These are phyloP conservation scores for Russula abietina DNA, from an alignment of 768 basidiomycete genomes.

Conservation along the genomic window DNA sequence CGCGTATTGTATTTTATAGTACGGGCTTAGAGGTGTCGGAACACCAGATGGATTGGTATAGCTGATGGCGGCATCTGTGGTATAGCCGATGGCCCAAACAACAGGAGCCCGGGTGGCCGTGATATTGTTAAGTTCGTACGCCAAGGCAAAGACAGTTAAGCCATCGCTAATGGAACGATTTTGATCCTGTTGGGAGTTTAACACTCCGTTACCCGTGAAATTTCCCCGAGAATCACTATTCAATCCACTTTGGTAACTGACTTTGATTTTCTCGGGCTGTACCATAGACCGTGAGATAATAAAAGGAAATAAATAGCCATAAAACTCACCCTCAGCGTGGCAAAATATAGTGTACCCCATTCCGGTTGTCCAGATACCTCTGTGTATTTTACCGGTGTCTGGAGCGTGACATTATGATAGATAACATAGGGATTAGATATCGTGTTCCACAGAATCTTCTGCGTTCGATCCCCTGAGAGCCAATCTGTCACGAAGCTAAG, in stretches of 20 bases:
- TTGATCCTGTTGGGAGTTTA: conserved; percentile 17
- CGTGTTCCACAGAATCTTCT: conserved; percentile 10
- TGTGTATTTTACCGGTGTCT: conserved; percentile 2
- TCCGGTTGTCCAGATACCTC: conserved; percentile 23
- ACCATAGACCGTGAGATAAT: background rate
- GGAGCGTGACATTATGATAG: conserved; percentile 20
- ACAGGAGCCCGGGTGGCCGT: conserved; percentile 22
- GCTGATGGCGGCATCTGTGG: conserved; percentile 27
- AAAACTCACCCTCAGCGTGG: conserved; percentile 13
- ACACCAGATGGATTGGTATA: conserved; percentile 35
- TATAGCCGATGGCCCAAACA: conserved; percentile 30
- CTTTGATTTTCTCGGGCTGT: conserved; percentile 7
- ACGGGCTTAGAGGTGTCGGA: conserved; percentile 40
- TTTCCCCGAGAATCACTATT: conserved; percentile 12
- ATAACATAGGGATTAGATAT: background rate
- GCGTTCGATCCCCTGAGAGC: conserved; percentile 22
- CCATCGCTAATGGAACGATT: conserved; percentile 15
- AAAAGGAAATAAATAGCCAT: background rate
- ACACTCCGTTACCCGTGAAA: conserved; percentile 21
- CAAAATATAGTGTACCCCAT: conserved; percentile 25
- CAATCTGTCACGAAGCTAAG: conserved; percentile 22
- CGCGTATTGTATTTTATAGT: conserved; percentile 37
- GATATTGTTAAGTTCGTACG: conserved; percentile 29
- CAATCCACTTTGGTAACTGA: conserved; percentile 19
- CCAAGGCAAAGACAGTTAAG: conserved; percentile 28